Evolutionary conservation across 2,329 filamentous ascomycete genomes (phyloP).

Genomic region (Nigrograna mackinnonii): DNA sequence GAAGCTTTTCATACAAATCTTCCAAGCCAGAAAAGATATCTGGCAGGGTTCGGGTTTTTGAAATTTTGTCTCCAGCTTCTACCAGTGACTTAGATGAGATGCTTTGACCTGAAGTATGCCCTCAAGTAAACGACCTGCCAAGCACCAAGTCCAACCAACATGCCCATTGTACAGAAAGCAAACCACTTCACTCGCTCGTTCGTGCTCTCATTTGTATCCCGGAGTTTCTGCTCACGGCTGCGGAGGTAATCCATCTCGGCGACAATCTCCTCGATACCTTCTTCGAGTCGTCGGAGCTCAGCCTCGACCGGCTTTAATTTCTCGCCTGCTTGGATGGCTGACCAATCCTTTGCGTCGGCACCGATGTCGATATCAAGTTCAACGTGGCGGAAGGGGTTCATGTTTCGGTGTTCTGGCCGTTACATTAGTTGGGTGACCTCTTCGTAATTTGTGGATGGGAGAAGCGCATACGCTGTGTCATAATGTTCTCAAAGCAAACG

Average conservation of each 20-base stretch:
- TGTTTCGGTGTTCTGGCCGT: slow-evolving; percentile 31
- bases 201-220: slow-evolving; percentile 99
- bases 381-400: slow-evolving; percentile 67
- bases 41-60: too few species aligned
- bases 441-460: too few species aligned
- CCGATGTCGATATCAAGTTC: slow-evolving; percentile 97
- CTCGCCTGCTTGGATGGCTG: slow-evolving; percentile 91
- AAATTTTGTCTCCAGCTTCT: not conserved
- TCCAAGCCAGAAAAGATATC: not conserved
- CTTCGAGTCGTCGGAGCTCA: slow-evolving; percentile 89
- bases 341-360: slow-evolving; percentile 98
- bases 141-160: slow-evolving; percentile 83
- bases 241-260: slow-evolving; percentile 96
- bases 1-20: slow-evolving; percentile 21
- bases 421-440: too few species aligned
- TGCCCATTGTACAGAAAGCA: slow-evolving; percentile 87
- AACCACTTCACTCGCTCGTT: slow-evolving; percentile 99
- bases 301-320: slow-evolving; percentile 98
- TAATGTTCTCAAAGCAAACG: slow-evolving; percentile 90
- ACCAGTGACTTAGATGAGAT: slow-evolving; percentile 41
- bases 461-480: slow-evolving; percentile 57
- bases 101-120: slow-evolving; percentile 78
- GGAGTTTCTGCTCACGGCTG: slow-evolving; percentile 85
- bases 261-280: slow-evolving; percentile 86
- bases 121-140: slow-evolving; percentile 99